Evolutionary conservation across 2,329 filamentous ascomycete genomes (phyloP).

Genomic region (Neonectria faginata): DNA sequence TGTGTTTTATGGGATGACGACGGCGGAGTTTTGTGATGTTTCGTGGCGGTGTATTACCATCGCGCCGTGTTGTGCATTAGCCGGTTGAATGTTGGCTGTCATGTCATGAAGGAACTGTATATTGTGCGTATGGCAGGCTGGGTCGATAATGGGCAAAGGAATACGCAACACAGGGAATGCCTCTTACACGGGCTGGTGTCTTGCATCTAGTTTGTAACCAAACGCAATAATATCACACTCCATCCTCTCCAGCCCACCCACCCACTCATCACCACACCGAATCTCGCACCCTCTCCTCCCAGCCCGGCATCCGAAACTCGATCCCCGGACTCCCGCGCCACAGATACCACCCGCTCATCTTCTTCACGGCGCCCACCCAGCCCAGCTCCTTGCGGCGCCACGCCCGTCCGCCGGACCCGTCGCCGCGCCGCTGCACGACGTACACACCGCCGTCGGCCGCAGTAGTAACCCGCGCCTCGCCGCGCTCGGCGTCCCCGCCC

Average conservation of each 20-base stretch:
- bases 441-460: conserved; percentile 40
- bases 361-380: conserved; percentile 60
- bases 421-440: conserved; percentile 47
- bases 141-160: conserved; percentile 32
- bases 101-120: conserved; percentile 24
- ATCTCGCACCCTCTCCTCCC: conserved; percentile 38
- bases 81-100: conserved; percentile 16
- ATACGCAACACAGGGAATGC: conserved; percentile 11
- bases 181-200: not conserved
- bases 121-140: not conserved
- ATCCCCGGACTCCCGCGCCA: conserved; percentile 44
- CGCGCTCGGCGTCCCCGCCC: conserved; percentile 33
- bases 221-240: not conserved
- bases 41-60: conserved; percentile 12
- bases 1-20: not conserved
- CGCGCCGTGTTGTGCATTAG: conserved; percentile 27
- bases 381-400: conserved; percentile 60
- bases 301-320: conserved; percentile 44
- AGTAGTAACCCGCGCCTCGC: conserved; percentile 52
- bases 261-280: conserved; percentile 22
- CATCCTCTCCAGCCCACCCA: not conserved
- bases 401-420: conserved; percentile 48
- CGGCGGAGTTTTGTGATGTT: conserved; percentile 1
- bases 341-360: conserved; percentile 53
- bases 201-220: conserved; percentile 19